These are phyloP conservation scores for Daldinia childiae DNA, from an alignment of 495 filamentous ascomycete genomes.

Conservation along the genomic window DNA sequence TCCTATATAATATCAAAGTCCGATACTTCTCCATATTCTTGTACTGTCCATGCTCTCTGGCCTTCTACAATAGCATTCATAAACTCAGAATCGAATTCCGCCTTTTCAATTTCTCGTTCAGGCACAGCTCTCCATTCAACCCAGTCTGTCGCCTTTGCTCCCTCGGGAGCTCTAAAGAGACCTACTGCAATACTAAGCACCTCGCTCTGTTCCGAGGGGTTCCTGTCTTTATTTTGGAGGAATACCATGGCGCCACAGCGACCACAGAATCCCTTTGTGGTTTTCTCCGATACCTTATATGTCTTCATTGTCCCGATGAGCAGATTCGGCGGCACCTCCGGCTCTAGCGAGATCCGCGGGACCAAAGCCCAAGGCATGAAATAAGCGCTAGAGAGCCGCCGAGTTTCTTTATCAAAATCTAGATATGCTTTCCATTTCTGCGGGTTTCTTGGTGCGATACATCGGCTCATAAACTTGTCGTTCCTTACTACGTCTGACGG, in stretches of 20 bases:
- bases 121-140: constrained; percentile 45
- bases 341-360: constrained; percentile 61
- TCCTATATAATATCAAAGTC: constrained; percentile 23
- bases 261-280: constrained; percentile 68
- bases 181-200: constrained; percentile 65
- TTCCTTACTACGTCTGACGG: constrained; percentile 36
- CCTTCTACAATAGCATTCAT: constrained; percentile 37
- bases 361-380: constrained; percentile 71
- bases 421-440: constrained; percentile 66
- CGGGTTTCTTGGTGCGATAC: constrained; percentile 24
- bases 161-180: constrained; percentile 61
- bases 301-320: constrained; percentile 60
- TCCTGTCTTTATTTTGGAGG: constrained; percentile 23
- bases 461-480: constrained; percentile 19
- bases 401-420: constrained; percentile 68
- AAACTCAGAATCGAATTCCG: constrained; percentile 43
- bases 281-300: constrained; percentile 62
- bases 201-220: constrained; percentile 20
- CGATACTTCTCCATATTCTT: constrained; percentile 16
- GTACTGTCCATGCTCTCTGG: constrained; percentile 39
- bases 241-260: constrained; percentile 72
- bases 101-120: constrained; percentile 26
- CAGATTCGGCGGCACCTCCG: constrained; percentile 51
- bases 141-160: constrained; percentile 58
- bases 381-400: constrained; percentile 66